phyloP scores from a whole-genome alignment of 129 eudicot genomes.

The Tagetes patula region DNA sequence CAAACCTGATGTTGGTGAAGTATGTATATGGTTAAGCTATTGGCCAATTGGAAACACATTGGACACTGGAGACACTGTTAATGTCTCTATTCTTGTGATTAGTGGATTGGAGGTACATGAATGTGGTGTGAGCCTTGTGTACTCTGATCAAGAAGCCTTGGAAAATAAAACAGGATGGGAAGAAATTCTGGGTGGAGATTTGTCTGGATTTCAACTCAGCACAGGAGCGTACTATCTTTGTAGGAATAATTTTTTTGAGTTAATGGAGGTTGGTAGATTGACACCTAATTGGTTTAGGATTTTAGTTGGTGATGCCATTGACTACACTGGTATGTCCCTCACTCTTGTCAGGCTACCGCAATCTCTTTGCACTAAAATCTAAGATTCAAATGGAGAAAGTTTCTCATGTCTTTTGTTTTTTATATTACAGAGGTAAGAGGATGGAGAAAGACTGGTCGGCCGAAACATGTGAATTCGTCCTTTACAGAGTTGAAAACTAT shows the following conservation, averaged over 20 bases:
- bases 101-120: conserved; percentile 20
- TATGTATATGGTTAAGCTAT: conserved; percentile 25
- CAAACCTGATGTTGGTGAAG: conserved; percentile 4
- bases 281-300: conserved; percentile 12
- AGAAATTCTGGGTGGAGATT: not conserved
- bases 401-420: not conserved
- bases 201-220: conserved; percentile 2
- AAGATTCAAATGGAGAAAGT: not conserved
- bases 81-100: conserved; percentile 14
- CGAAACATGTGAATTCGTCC: not conserved
- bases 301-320: conserved; percentile 18
- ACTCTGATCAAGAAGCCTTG: not conserved
- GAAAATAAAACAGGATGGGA: not conserved
- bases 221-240: conserved; percentile 28
- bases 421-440: conserved; percentile 20
- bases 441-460: conserved; percentile 15
- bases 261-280: conserved; percentile 23
- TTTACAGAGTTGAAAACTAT: not conserved
- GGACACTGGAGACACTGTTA: conserved; percentile 17
- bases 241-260: conserved; percentile 1
- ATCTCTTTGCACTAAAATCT: not conserved
- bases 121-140: conserved; percentile 32
- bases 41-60: conserved; percentile 32
- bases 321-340: conserved; percentile 17
- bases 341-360: not conserved